phyloP scores from a whole-genome alignment of 225 moss, liverwort and hornwort genomes.

The Bryoerythrophyllum caledonicum region DNA sequence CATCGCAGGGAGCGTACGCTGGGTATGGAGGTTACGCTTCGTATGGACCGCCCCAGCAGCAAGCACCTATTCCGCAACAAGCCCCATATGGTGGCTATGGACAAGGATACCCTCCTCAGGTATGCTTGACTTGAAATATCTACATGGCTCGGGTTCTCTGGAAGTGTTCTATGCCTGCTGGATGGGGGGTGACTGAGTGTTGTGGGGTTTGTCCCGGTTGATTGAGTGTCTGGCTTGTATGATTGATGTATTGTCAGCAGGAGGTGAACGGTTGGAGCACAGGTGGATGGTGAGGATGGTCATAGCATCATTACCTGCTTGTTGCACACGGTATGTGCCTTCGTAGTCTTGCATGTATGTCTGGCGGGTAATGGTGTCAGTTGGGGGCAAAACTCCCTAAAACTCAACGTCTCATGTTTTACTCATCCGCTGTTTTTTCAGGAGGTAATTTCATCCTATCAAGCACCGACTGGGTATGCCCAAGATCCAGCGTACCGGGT shows the following conservation, averaged over 20 bases:
- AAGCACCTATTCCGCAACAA: constrained; percentile 83
- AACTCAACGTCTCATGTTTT: too few relatives aligned
- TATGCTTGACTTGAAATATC: constrained; percentile 21
- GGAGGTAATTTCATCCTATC: constrained; percentile 54
- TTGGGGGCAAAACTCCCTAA: neutral
- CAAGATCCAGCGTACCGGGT: constrained; percentile 62
- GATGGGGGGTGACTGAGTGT: constrained; percentile 19
- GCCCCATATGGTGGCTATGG: constrained; percentile 87
- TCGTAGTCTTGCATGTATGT: constrained; percentile 37
- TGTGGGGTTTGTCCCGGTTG: constrained; percentile 26
- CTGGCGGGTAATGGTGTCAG: neutral
- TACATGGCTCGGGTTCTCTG: constrained; percentile 5
- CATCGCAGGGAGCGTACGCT: constrained; percentile 70
- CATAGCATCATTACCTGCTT: constrained; percentile 76
- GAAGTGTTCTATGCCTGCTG: neutral
- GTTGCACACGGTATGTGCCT: constrained; percentile 90
- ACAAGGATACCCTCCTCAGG: constrained; percentile 97
- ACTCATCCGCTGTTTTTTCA: neutral
- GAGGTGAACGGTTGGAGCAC: constrained; percentile 99
- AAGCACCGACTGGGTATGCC: constrained; percentile 52
- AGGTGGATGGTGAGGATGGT: constrained; percentile 99
- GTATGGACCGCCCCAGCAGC: constrained; percentile 95
- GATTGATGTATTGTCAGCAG: constrained; percentile 79
- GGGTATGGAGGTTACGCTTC: constrained; percentile 88
- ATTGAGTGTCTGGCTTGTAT: constrained; percentile 66